Evolutionary conservation across 2,329 filamentous ascomycete genomes (phyloP).

Genomic region (Calonectria leucothoes): DNA sequence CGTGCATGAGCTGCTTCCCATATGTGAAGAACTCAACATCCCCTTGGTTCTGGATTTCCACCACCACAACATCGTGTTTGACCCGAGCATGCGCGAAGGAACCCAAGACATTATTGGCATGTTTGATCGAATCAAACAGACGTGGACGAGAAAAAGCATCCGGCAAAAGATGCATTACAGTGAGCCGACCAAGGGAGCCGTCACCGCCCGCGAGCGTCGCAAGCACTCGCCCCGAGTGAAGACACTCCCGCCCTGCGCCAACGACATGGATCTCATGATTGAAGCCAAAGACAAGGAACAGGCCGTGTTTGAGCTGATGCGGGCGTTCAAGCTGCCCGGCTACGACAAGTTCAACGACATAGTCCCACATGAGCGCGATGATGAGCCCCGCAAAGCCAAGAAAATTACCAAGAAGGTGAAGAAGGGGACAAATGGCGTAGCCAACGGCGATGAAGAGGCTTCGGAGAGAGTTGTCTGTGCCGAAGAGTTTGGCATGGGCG

Average conservation of each 20-base stretch:
- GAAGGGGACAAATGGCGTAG: conserved; percentile 48
- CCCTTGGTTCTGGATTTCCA: conserved; percentile 93
- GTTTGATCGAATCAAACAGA: conserved; percentile 81
- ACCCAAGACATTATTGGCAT: conserved; percentile 82
- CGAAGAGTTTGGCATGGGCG: conserved; percentile 87
- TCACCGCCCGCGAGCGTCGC: conserved; percentile 81
- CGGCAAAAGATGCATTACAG: conserved; percentile 98
- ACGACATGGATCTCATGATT: conserved; percentile 97
- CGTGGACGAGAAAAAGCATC: conserved; percentile 86
- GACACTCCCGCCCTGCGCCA: conserved; percentile 83
- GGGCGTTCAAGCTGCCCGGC: conserved; percentile 85
- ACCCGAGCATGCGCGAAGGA: conserved; percentile 80
- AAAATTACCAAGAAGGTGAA: conserved; percentile 50
- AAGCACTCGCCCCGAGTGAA: conserved; percentile 87
- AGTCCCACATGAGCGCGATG: conserved; percentile 78
- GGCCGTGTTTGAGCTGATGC: conserved; percentile 94
- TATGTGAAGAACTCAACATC: conserved; percentile 95
- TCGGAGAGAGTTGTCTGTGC: conserved; percentile 64
- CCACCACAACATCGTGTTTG: conserved; percentile 95
- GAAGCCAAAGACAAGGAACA: conserved; percentile 99
- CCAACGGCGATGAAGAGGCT: conserved; percentile 53
- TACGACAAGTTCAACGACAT: conserved; percentile 82
- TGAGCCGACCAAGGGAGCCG: conserved; percentile 72
- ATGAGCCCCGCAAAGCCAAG: conserved; percentile 72
- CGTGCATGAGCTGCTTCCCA: conserved; percentile 89